These are phyloP conservation scores for Stephania japonica DNA, from an alignment of 164 flowering plant species.

Conservation along the genomic window DNA sequence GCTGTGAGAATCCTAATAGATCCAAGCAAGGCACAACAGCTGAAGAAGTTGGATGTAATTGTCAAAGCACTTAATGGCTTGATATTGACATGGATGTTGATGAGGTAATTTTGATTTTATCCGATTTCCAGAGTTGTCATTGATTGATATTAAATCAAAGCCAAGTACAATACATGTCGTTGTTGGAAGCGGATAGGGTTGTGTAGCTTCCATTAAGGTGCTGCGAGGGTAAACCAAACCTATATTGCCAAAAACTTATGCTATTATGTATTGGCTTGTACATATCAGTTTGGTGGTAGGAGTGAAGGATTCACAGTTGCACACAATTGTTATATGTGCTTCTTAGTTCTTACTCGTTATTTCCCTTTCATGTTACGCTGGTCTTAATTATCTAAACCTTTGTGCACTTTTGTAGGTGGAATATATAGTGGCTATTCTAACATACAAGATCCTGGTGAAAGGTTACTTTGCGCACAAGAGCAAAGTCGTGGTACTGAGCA, in stretches of 20 bases:
- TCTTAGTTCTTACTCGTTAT: neutral
- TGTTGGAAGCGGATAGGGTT: too few relatives aligned
- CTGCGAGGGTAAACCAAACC: neutral
- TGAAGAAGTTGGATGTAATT: conserved; percentile 84
- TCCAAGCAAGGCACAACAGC: conserved; percentile 87
- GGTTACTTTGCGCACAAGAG: conserved; percentile 98
- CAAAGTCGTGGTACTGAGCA: conserved; percentile 91
- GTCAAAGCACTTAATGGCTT: conserved; percentile 92
- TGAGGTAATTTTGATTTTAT: conserved; percentile 72
- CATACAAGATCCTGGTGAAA: conserved; percentile 85
- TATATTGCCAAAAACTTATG: neutral
- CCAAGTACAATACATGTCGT: neutral
- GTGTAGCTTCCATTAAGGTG: neutral
- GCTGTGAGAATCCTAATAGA: conserved; percentile 30
- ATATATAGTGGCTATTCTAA: conserved; percentile 84
- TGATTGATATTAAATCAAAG: neutral
- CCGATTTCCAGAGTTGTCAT: neutral
- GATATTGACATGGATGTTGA: conserved; percentile 93
- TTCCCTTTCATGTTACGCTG: neutral
- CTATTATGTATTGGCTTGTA: neutral
- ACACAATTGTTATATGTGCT: neutral
- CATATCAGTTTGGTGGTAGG: neutral
- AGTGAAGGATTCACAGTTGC: too few relatives aligned
- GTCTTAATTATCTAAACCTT: neutral
- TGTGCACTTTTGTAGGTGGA: conserved; percentile 56